Evolutionary conservation across 495 filamentous ascomycete species (phyloP).

Genomic region (Penicillium steckii): DNA sequence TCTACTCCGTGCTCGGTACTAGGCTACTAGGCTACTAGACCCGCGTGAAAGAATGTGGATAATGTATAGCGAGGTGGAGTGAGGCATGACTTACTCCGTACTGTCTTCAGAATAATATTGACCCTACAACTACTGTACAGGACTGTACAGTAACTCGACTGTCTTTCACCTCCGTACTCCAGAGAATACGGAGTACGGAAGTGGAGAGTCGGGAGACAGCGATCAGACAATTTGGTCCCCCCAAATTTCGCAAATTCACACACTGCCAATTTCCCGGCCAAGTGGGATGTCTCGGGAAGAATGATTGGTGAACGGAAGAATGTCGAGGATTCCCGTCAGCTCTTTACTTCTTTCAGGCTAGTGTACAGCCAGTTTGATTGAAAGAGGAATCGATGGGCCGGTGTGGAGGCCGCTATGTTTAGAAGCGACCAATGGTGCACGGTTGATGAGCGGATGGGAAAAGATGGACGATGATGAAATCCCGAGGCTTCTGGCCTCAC

Average conservation of each 20-base stretch:
- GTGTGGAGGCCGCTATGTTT: conserved; percentile 25
- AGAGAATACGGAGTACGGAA: not conserved
- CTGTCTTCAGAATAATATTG: not conserved
- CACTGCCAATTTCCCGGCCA: conserved; percentile 1
- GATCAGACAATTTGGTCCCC: conserved; percentile 1
- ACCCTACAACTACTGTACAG: not conserved
- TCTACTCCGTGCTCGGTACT: too few species aligned
- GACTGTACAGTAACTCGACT: too few species aligned
- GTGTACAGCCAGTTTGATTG: not conserved
- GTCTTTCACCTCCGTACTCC: not conserved
- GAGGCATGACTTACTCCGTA: too few species aligned
- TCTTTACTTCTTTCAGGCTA: not conserved
- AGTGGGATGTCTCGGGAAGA: not conserved
- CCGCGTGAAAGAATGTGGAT: not conserved
- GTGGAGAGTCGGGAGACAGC: not conserved
- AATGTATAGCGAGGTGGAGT: not conserved
- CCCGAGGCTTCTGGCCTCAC: conserved; percentile 14
- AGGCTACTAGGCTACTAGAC: too few species aligned
- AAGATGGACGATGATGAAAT: conserved; percentile 18
- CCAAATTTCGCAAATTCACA: too few species aligned
- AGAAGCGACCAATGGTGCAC: conserved; percentile 24
- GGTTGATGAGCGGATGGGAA: conserved; percentile 12
- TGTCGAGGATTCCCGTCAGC: not conserved
- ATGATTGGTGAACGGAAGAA: not conserved
- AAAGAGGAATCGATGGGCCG: not conserved